Evolutionary conservation across 768 basidiomycete genomes (phyloP), one percentile per base, ranked within the genome.

Genomic region (Kondoa subrosea): DNA sequence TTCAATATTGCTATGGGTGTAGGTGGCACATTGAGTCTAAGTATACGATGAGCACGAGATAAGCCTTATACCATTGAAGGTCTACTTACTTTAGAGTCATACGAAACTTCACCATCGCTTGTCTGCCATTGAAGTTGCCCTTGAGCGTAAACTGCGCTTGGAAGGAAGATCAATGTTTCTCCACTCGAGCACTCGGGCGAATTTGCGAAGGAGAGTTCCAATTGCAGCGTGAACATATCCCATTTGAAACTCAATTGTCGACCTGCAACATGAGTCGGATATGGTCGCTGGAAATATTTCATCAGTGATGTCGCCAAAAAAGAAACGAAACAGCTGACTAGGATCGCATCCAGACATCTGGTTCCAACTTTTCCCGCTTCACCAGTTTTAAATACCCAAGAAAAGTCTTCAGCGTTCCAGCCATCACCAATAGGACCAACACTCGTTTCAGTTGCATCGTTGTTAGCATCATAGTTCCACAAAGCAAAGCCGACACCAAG

Each of bases 401-500:
- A 3, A n/a, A 63, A 63, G 61, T 63, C 61, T 32, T 63, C 61
- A 33, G 29, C 61, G 29, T 15, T 16, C 61, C 61, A 63, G 4
- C 61, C 30, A 32, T 63, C 61, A 16, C 61, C 61, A 17, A 27
- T 32, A 21, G 16, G 61, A 33, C 15, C 26, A n/a, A 33, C 30
- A n/a, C 14, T 63, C 61, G 29, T n/a, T 32, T 77, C 73, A 21
- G 76, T 72, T 75, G 96, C 91, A 50, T 82, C 81, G 77, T 96
- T 97, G 64, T 81, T 79, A 0, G 92, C 87, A 73, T 96, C 95
- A 76, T 95, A 96, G 69, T 88, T 90, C 93, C 93, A 96, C 3
- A 96, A 82, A 89, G 73, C 91, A 80, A 90, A 95, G 8, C 86
- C 86, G 34, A 90, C 80, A 34, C 89, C 80, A 2, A 84, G 81